phyloP scores from a whole-genome alignment of 139 green algal species.

The Pseudopediastrum boryanum region DNA sequence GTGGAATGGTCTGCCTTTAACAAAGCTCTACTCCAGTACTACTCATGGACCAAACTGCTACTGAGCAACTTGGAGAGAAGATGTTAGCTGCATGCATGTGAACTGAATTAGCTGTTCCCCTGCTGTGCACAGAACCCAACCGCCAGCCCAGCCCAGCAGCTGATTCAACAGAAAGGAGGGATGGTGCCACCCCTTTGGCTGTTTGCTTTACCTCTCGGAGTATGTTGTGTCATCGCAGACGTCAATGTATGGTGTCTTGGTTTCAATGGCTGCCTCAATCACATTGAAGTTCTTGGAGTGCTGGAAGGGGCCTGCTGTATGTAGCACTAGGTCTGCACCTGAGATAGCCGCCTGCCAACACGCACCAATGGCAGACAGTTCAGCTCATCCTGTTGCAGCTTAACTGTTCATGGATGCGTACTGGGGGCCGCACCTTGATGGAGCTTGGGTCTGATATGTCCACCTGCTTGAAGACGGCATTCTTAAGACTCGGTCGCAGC shows the following conservation, averaged over 20 bases:
- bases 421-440: constrained; percentile 61
- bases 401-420: not conserved
- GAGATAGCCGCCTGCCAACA: constrained; percentile 27
- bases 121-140: no score
- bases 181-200: no score
- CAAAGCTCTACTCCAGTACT: no score
- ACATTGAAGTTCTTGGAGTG: constrained; percentile 66
- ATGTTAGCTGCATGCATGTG: no score
- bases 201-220: constrained; percentile 66
- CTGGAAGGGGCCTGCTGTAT: constrained; percentile 96
- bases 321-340: constrained; percentile 77
- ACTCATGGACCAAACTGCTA: no score
- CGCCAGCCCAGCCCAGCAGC: no score
- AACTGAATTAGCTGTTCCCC: no score
- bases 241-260: constrained; percentile 88
- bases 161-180: no score
- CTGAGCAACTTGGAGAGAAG: no score
- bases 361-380: not conserved
- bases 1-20: no score
- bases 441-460: constrained; percentile 58
- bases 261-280: constrained; percentile 81
- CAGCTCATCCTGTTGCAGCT: not conserved
- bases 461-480: constrained; percentile 44
- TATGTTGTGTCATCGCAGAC: constrained; percentile 93
- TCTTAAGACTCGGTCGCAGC: constrained; percentile 58